Evolutionary conservation across 1,139 yeast genomes (phyloP), one percentile per base, ranked within the genome.

Genomic region (Taiozyma sp.): DNA sequence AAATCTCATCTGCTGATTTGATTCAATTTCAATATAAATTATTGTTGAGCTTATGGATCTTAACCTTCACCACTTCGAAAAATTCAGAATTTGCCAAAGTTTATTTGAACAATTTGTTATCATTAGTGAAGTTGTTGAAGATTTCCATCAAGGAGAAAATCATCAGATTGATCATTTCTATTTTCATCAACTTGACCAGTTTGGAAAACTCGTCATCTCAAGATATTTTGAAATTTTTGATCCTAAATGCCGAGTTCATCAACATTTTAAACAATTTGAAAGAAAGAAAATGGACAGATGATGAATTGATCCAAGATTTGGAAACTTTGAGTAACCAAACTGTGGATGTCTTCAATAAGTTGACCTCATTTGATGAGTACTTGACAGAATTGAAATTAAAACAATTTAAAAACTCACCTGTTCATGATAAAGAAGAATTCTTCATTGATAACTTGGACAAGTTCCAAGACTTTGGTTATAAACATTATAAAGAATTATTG

Each of bases 331-430:
- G 75, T 50, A 81, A 76, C 44, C 74, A 74, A 14, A 77, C 93
- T 60, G 81, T 82, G 56, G 87, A 83, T 41, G 84, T 88, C 47
- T 91, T 86, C 55, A 79, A 83, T 50, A 83, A 81, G 57, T 79
- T 93, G 73, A 85, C 98, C 6, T 89, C 97, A 2, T 88, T 93
- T 66, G 99, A 93, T 63, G 98, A 91, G 68, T 93, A 91, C 68
- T 75, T 81, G 61, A 83, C 90, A 47, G 99, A 93, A 70, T 75
- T 93, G 53, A 86, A 83, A 55, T 83, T 93, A 52, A 82, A 85
- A 62, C 77, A 81, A 56, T 78, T 93, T 63, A 79, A 81, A 56
- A 93, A 97, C 95, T 81, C 96, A 2, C 99, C 99, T 50, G 90
- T 96, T 26, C 99, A 93, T 70, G 81, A 83, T 60, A 86, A 89